phyloP scores from a whole-genome alignment of 2,329 filamentous ascomycete genomes.

The Teratosphaeria zuluensis region DNA sequence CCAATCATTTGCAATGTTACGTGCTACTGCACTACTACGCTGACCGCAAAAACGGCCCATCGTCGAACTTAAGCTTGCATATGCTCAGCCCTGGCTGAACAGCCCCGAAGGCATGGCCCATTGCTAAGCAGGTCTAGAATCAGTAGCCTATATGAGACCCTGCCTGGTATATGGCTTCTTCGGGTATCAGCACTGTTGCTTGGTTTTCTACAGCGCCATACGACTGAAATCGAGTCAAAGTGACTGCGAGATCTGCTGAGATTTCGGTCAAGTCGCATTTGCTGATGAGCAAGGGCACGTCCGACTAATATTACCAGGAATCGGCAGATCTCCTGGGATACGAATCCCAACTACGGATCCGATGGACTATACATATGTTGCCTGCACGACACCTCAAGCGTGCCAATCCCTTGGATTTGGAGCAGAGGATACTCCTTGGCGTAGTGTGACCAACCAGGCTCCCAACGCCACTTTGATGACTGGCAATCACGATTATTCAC shows the following conservation, averaged over 20 bases:
- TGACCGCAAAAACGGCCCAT: too few species aligned
- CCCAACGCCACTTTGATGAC: slow-evolving; percentile 28
- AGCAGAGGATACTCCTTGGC: slow-evolving; percentile 32
- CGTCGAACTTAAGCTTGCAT: background rate
- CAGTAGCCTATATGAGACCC: background rate
- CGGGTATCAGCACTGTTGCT: background rate
- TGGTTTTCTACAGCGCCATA: background rate
- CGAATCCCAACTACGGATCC: slow-evolving; percentile 12
- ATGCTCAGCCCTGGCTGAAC: background rate
- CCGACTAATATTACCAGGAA: too few species aligned
- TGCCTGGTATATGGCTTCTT: background rate
- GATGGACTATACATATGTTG: slow-evolving; percentile 52
- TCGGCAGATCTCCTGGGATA: background rate
- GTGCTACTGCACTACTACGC: background rate
- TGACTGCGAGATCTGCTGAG: background rate
- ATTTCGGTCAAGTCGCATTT: background rate
- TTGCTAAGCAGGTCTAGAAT: background rate
- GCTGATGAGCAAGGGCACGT: too few species aligned
- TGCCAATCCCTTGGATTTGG: slow-evolving; percentile 35
- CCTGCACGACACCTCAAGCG: slow-evolving; percentile 33
- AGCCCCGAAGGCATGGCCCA: background rate
- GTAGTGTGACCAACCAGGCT: slow-evolving; percentile 30
- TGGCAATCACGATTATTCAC: slow-evolving; percentile 4
- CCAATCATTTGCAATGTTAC: background rate
- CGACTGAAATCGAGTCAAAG: too few species aligned